Percentiles rank a stretch among this genome's conserved stretches.
Conservation (phyloP, 2,329 filamentous ascomycete genomes). For the Aurifilum marmelostoma region DNA sequence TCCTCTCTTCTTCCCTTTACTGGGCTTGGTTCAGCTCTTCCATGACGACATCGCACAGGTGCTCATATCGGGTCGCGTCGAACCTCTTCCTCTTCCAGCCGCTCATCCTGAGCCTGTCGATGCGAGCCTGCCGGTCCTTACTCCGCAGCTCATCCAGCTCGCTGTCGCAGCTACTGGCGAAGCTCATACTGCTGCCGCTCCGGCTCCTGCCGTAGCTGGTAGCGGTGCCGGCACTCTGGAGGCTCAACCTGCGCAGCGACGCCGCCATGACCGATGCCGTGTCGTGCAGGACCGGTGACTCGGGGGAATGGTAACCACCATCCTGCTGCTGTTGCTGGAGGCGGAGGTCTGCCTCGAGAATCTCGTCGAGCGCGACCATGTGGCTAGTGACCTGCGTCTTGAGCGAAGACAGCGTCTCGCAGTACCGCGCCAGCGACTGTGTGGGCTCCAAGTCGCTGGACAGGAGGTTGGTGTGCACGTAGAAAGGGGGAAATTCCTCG, state of each 20-base stretch:
- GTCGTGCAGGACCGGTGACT: slow-evolving; percentile 19
- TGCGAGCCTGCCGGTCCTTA: slow-evolving; percentile 53
- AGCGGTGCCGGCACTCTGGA: slow-evolving; percentile 14
- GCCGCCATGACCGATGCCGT: slow-evolving; percentile 13
- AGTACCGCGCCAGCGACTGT: slow-evolving; percentile 53
- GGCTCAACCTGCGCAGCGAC: slow-evolving; percentile 17
- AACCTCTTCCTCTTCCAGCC: slow-evolving; percentile 62
- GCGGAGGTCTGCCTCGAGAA: slow-evolving; percentile 35
- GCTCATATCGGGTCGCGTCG: slow-evolving; percentile 56
- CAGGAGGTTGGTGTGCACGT: neutral
- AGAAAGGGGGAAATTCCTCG: slow-evolving; percentile 42
- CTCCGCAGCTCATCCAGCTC: slow-evolving; percentile 39
- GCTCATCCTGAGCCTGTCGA: slow-evolving; percentile 56
- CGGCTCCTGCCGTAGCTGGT: neutral
- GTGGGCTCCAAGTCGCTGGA: slow-evolving; percentile 29
- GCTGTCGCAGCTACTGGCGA: slow-evolving; percentile 28
- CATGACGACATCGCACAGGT: slow-evolving; percentile 54
- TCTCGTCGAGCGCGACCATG: slow-evolving; percentile 48
- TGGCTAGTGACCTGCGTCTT: slow-evolving; percentile 54
- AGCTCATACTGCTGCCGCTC: neutral
- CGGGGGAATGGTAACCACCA: neutral
- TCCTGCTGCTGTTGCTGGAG: slow-evolving; percentile 3
- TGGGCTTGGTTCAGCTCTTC: slow-evolving; percentile 48
- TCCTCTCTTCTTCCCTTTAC: neutral
- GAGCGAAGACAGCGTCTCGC: slow-evolving; percentile 51